phyloP scores from a whole-genome alignment of 2,329 filamentous ascomycete genomes.

The Rutstroemia sp. region DNA sequence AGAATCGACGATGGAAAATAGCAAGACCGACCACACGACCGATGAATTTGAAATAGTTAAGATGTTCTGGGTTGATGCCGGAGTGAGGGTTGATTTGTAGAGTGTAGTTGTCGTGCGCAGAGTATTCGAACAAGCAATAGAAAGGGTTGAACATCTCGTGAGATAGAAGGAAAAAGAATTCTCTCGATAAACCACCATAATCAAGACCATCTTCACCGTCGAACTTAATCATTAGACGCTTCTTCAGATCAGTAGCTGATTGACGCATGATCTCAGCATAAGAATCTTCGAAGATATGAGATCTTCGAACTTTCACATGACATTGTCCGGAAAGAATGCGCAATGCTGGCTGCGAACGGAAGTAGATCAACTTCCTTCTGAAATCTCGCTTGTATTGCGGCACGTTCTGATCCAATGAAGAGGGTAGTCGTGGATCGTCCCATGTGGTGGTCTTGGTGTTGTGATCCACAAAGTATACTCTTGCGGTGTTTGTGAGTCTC shows the following conservation, averaged over 20 bases:
- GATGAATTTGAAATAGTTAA: slow-evolving; percentile 99
- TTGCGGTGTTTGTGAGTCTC: slow-evolving; percentile 94
- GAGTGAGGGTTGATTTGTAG: slow-evolving; percentile 99
- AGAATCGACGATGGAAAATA: slow-evolving; percentile 95
- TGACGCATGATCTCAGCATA: slow-evolving; percentile 98
- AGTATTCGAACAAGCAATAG: slow-evolving; percentile 99
- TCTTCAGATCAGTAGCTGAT: slow-evolving; percentile 92
- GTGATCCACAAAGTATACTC: slow-evolving; percentile 98
- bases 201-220: slow-evolving; percentile 97
- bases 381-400: slow-evolving; percentile 99
- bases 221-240: slow-evolving; percentile 98
- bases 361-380: slow-evolving; percentile 95
- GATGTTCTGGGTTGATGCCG: slow-evolving; percentile 96
- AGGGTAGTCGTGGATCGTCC: slow-evolving; percentile 93
- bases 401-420: slow-evolving; percentile 94
- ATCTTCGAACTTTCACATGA: slow-evolving; percentile 93
- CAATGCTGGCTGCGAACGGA: slow-evolving; percentile 94
- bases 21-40: slow-evolving; percentile 92
- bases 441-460: slow-evolving; percentile 99
- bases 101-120: slow-evolving; percentile 98
- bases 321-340: slow-evolving; percentile 94
- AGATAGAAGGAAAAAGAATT: slow-evolving; percentile 98
- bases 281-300: slow-evolving; percentile 97
- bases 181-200: slow-evolving; percentile 93
- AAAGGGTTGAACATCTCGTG: slow-evolving; percentile 99